A percentile compares a stretch with the other conserved stretches of the same genome.
Evolutionary conservation across 345 rosid species (phyloP).

Genomic region (Sonneratia alba): DNA sequence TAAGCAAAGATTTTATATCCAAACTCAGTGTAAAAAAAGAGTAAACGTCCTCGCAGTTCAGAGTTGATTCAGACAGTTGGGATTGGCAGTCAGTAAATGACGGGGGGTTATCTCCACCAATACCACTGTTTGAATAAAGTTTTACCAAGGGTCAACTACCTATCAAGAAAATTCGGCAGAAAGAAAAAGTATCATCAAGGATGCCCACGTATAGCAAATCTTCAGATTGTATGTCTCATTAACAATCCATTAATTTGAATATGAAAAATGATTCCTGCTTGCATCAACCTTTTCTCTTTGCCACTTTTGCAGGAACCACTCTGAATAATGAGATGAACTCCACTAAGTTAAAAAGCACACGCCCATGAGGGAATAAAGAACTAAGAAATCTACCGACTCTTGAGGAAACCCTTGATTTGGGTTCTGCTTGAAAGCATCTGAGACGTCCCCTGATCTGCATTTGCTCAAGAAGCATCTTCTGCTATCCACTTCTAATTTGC

Average conservation of each 20-base stretch:
- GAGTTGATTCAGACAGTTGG: too few species aligned
- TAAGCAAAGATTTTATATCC: neutral
- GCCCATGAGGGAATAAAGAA: neutral
- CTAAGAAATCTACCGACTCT: slow-evolving; percentile 25
- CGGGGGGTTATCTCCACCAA: too few species aligned
- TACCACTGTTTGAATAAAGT: too few species aligned
- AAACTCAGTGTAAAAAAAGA: neutral
- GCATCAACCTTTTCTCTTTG: neutral
- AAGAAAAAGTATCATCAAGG: too few species aligned
- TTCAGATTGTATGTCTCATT: neutral
- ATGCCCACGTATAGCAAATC: neutral
- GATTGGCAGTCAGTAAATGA: too few species aligned
- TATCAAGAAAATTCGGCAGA: too few species aligned
- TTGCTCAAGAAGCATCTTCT: slow-evolving; percentile 30
- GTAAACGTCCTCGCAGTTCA: neutral
- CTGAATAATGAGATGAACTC: slow-evolving; percentile 2
- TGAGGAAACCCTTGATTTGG: slow-evolving; percentile 18
- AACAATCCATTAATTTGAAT: neutral
- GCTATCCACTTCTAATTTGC: slow-evolving; percentile 15
- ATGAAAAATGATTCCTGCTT: neutral
- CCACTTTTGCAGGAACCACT: neutral
- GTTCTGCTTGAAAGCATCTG: slow-evolving; percentile 24
- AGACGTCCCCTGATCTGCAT: slow-evolving; percentile 30
- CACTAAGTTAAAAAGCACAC: neutral
- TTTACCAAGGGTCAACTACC: too few species aligned